phyloP scores from a whole-genome alignment of 2,329 filamentous ascomycete genomes.

The Myrmaecium sp. region DNA sequence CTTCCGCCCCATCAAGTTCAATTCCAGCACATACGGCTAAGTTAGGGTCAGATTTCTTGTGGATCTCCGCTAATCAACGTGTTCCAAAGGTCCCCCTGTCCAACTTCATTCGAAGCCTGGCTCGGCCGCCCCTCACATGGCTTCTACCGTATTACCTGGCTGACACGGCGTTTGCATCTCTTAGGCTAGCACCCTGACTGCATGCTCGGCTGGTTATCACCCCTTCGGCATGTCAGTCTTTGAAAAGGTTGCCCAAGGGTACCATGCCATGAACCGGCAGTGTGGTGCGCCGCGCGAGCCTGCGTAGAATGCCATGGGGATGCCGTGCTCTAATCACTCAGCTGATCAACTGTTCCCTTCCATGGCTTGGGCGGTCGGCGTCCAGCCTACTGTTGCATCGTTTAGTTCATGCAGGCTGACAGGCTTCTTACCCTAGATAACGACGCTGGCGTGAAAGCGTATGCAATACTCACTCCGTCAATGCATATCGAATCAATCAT shows the following conservation, averaged over 20 bases:
- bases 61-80: slow-evolving; percentile 17
- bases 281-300: slow-evolving; percentile 17
- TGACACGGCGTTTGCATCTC: slow-evolving; percentile 16
- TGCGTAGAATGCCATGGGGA: slow-evolving; percentile 22
- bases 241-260: no score
- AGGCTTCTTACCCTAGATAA: slow-evolving; percentile 25
- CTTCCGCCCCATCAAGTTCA: no score
- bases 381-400: slow-evolving; percentile 23
- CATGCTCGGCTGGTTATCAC: no score
- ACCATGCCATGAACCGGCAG: slow-evolving; percentile 18
- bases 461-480: slow-evolving; percentile 25
- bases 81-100: no score
- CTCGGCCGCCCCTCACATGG: no score
- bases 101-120: no score
- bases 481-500: slow-evolving; percentile 27
- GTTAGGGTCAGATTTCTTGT: slow-evolving; percentile 10
- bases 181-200: no score
- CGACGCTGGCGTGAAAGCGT: slow-evolving; percentile 24
- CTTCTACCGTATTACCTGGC: slow-evolving; percentile 13
- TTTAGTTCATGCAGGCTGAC: slow-evolving; percentile 24
- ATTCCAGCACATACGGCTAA: no score
- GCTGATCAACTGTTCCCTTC: slow-evolving; percentile 23
- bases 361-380: slow-evolving; percentile 20
- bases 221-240: no score
- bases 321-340: slow-evolving; percentile 17